Conservation (phyloP, 208 protist species). For the Leishmania turanica region DNA sequence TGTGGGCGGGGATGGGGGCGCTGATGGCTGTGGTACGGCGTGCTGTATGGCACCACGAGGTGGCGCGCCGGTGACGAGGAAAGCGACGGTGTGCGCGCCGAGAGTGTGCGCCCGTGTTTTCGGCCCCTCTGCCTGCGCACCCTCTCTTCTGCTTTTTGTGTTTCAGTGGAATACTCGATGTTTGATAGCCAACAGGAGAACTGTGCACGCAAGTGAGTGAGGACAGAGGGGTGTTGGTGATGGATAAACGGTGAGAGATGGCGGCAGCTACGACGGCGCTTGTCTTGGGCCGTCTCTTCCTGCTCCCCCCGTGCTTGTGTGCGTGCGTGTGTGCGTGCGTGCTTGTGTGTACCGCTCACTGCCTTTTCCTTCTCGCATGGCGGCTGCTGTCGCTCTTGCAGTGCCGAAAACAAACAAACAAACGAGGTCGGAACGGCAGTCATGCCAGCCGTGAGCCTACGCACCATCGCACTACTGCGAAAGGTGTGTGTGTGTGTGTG, state of each 20-base stretch:
- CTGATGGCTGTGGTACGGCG: not conserved
- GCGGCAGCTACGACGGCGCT: not conserved
- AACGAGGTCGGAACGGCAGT: not conserved
- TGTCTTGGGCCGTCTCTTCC: not conserved
- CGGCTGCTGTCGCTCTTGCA: not conserved
- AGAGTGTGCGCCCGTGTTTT: not conserved
- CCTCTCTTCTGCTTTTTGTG: not conserved
- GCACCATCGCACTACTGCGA: not conserved
- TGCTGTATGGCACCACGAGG: not conserved
- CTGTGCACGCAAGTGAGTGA: not conserved
- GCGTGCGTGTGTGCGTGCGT: not conserved
- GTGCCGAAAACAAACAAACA: not conserved
- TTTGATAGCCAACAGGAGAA: not conserved
- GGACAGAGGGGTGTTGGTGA: not conserved
- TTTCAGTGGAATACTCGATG: slow-evolving; percentile 7
- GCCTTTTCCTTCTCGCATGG: not conserved
- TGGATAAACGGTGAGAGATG: not conserved
- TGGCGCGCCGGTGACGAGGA: not conserved
- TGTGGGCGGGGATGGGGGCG: too few relatives aligned
- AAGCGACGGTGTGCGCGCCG: not conserved
- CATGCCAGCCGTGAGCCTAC: not conserved
- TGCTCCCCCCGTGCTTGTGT: not conserved
- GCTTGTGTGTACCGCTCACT: not conserved
- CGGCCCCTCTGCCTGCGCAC: not conserved
- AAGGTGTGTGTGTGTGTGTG: not conserved